Base-by-base conservation (phyloP, 495 filamentous ascomycete genomes). In the Apiosordaria backusii region DNA sequence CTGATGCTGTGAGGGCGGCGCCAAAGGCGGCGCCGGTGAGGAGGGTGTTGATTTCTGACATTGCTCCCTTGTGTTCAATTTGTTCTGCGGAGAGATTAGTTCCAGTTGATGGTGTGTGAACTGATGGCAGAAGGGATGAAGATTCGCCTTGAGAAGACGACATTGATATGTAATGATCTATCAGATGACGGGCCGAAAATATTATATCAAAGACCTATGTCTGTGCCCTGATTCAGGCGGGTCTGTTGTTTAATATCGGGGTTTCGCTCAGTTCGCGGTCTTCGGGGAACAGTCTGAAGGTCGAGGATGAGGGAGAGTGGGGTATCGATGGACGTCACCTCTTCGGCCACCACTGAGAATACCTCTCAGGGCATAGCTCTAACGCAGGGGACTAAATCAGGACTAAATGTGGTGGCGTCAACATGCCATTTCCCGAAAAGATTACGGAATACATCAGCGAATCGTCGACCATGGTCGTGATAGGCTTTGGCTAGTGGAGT, bases 11-110 rank as follows among this genome's bases (percentile, higher is more conserved):
- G 19, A 87, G 72, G 62, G 84, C 84, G 9, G 81, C 82, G 29
- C 86, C 86, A 65, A 88, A 86, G 66, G 78, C 70, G 21, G 76
- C 79, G 13, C 85, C 85, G 2, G 82, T 70, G 18, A 82, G 15
- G 50, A 81, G 45, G 1, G 72, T 70, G 24, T 75, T 66, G 65
- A 75, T 74, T 19, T 35, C 70, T 10, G 53, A 26, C n/a, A 29
- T 64, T 62, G 25, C 35, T 29, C 35, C 35, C 16, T 7, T 45
- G 3, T 45, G 35, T 45, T 45, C 35, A 15, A 13, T 45, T 9
- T 45, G 35, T 45, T 45, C 9, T 45, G 6, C 1, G 16, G 9
- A 9, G 35, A 45, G 35, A 18, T 2, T 23, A 25, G 1, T 9
- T 26, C 50, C 16, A 45, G 19, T 45, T 45, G 35, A 13, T 45